These are phyloP conservation scores for Hirschfeldia incana DNA, from an alignment of 345 rosid species.

Conservation along the genomic window DNA sequence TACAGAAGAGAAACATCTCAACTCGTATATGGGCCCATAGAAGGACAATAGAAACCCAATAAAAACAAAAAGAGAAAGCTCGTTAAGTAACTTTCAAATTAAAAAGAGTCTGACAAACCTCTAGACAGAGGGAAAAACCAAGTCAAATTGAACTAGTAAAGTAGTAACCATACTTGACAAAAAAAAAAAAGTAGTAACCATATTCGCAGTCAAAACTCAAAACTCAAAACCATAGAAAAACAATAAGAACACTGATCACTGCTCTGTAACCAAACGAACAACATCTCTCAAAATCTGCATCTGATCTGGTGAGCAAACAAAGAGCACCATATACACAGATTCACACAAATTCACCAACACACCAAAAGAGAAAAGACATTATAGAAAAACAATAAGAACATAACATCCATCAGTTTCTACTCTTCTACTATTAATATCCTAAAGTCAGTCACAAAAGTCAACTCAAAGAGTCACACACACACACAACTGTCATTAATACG, in stretches of 20 bases:
- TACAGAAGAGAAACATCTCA: neutral
- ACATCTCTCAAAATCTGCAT: neutral
- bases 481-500: neutral
- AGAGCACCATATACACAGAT: neutral
- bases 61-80: neutral
- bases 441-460: constrained; percentile 25
- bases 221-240: neutral
- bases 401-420: constrained; percentile 18
- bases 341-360: constrained; percentile 14
- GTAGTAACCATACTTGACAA: too few species aligned
- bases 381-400: constrained; percentile 1
- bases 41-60: neutral
- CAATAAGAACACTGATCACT: too few species aligned
- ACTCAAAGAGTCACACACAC: constrained; percentile 21
- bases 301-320: neutral
- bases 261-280: neutral
- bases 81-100: neutral
- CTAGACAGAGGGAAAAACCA: neutral
- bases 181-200: too few species aligned
- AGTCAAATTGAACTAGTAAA: neutral
- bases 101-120: neutral
- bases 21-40: neutral
- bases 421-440: constrained; percentile 15
- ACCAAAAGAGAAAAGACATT: neutral
- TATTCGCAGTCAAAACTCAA: too few species aligned